phyloP scores from a whole-genome alignment of 2,329 filamentous ascomycete species.

The Cercospora zeae-maydis region DNA sequence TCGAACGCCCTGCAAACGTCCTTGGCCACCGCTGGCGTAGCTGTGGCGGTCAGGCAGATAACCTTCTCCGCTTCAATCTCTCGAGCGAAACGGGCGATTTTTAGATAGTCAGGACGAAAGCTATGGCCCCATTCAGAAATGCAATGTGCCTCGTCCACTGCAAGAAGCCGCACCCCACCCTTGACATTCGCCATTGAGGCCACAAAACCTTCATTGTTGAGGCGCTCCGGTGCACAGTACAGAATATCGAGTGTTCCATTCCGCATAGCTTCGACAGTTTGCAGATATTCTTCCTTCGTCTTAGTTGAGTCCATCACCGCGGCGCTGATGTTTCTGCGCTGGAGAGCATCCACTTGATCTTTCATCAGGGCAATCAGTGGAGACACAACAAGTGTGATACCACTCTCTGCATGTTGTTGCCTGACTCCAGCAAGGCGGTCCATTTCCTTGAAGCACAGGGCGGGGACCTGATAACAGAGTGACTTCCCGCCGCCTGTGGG shows the following conservation, averaged over 20 bases:
- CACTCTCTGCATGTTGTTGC: conserved; percentile 38
- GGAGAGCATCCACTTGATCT: conserved; percentile 57
- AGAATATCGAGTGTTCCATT: conserved; percentile 52
- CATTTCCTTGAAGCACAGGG: conserved; percentile 43
- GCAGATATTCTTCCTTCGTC: conserved; percentile 39
- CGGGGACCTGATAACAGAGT: conserved; percentile 46
- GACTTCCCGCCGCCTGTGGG: conserved; percentile 41
- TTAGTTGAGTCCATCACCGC: conserved; percentile 58
- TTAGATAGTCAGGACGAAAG: conserved; percentile 46
- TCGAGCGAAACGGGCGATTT: conserved; percentile 54
- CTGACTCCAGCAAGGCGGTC: conserved; percentile 35
- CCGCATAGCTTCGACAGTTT: conserved; percentile 46
- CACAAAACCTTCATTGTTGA: conserved; percentile 61
- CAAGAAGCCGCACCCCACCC: conserved; percentile 56
- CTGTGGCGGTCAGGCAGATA: conserved; percentile 59
- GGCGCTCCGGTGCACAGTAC: conserved; percentile 58
- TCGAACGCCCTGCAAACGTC: conserved; percentile 55
- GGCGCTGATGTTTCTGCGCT: conserved; percentile 49
- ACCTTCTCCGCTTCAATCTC: conserved; percentile 58
- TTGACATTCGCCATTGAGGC: conserved; percentile 53
- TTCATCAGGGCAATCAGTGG: conserved; percentile 59
- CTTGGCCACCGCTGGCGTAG: conserved; percentile 54
- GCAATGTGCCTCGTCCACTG: conserved; percentile 58
- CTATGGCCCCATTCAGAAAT: conserved; percentile 47
- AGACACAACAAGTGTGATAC: conserved; percentile 56